These are phyloP conservation scores for Pseudopyricularia javanii DNA, from an alignment of 2,329 filamentous ascomycete genomes.

Conservation along the genomic window DNA sequence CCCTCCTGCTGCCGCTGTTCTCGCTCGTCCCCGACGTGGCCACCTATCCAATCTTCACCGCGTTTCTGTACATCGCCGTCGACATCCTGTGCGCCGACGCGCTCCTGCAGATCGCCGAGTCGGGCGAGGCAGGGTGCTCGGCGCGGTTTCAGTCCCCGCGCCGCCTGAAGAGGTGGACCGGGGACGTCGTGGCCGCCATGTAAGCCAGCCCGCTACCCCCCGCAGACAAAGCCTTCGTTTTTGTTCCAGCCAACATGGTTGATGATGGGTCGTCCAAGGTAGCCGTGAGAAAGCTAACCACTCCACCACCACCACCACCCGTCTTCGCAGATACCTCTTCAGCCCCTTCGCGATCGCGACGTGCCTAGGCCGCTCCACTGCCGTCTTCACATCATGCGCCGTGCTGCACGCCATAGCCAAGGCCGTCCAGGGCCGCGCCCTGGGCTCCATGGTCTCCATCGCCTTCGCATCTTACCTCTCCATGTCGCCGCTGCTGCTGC, in stretches of 20 bases:
- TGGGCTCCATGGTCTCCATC: constrained; percentile 72
- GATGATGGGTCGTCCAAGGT: too few relatives aligned
- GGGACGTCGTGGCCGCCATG: constrained; percentile 66
- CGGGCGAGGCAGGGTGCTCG: constrained; percentile 64
- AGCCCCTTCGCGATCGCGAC: constrained; percentile 90
- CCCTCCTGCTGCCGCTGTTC: constrained; percentile 83
- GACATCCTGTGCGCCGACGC: constrained; percentile 77
- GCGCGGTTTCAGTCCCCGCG: constrained; percentile 68
- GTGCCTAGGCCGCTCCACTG: constrained; percentile 81
- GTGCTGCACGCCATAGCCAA: constrained; percentile 75
- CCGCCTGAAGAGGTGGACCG: constrained; percentile 61
- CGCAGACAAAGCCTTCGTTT: too few relatives aligned
- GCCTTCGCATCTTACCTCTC: constrained; percentile 84
- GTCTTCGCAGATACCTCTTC: constrained; percentile 61
- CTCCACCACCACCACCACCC: neutral
- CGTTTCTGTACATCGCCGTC: constrained; percentile 67
- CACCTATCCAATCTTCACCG: constrained; percentile 58
- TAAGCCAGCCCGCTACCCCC: constrained; percentile 27
- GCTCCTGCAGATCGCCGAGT: constrained; percentile 67
- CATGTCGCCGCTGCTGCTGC: constrained; percentile 78
- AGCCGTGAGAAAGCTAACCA: too few relatives aligned
- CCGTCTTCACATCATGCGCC: constrained; percentile 77
- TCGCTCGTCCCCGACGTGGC: constrained; percentile 66
- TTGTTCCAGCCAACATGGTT: too few relatives aligned
- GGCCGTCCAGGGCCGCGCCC: constrained; percentile 59